These are phyloP conservation scores for Colletotrichum orbiculare DNA, from an alignment of 2,329 filamentous ascomycete species.

Conservation along the genomic window DNA sequence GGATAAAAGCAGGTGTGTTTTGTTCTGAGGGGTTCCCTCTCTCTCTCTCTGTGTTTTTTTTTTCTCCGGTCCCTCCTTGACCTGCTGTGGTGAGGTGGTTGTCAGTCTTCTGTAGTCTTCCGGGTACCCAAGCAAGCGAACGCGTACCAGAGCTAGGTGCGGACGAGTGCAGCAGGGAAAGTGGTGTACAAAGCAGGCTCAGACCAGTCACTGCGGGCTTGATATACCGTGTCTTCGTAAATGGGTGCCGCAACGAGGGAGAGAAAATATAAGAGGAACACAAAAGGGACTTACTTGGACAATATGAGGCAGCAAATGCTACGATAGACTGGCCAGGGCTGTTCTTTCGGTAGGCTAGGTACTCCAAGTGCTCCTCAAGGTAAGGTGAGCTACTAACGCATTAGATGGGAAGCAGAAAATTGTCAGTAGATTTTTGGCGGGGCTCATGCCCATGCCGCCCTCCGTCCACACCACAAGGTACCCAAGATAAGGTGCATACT, in stretches of 20 bases:
- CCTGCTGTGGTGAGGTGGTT: background rate
- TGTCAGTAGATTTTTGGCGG: slow-evolving; percentile 34
- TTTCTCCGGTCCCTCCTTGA: background rate
- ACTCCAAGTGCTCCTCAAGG: background rate
- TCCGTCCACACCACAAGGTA: background rate
- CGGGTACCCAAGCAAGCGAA: slow-evolving; percentile 31
- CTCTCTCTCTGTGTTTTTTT: slow-evolving; percentile 25
- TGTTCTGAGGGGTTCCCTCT: slow-evolving; percentile 35
- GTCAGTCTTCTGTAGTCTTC: background rate
- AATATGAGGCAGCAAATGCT: slow-evolving; percentile 35
- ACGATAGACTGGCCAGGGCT: slow-evolving; percentile 10
- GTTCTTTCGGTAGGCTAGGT: too few species aligned
- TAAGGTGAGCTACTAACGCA: slow-evolving; percentile 15
- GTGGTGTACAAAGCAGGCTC: slow-evolving; percentile 8
- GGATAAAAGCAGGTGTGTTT: slow-evolving; percentile 32
- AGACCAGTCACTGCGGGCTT: slow-evolving; percentile 17
- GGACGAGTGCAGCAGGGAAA: slow-evolving; percentile 23
- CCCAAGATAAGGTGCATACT: too few species aligned
- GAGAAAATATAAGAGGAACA: slow-evolving; percentile 11
- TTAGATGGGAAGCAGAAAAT: slow-evolving; percentile 36
- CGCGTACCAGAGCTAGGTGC: slow-evolving; percentile 7
- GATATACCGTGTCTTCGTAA: slow-evolving; percentile 12
- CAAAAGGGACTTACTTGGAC: slow-evolving; percentile 24
- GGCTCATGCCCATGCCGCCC: slow-evolving; percentile 18
- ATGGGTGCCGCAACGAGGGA: background rate